These are phyloP conservation scores for Trametes cingulata DNA, from an alignment of 768 basidiomycete species.

Conservation along the genomic window DNA sequence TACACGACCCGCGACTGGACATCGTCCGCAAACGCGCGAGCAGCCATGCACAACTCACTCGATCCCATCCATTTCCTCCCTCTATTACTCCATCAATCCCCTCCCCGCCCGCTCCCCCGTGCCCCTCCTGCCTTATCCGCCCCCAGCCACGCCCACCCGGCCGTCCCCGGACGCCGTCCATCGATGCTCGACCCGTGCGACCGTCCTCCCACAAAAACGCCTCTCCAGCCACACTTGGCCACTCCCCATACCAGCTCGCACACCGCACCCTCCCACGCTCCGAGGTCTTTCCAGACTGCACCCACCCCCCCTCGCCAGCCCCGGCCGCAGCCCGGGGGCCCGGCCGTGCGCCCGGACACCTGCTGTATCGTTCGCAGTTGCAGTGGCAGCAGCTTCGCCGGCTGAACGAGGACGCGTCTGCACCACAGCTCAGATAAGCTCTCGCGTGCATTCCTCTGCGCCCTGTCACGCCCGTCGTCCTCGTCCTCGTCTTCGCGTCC, in stretches of 20 bases:
- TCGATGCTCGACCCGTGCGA: slow-evolving; percentile 1
- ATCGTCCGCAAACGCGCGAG: slow-evolving; percentile 23
- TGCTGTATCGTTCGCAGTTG: too few relatives aligned
- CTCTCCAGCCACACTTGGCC: neutral
- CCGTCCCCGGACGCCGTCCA: neutral
- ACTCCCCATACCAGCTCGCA: neutral
- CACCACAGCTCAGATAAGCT: slow-evolving; percentile 3
- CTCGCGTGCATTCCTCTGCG: neutral
- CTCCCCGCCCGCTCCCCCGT: too few relatives aligned
- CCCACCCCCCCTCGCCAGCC: neutral
- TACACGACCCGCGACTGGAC: too few relatives aligned
- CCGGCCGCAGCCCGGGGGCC: neutral
- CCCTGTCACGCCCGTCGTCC: too few relatives aligned
- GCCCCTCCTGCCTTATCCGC: slow-evolving; percentile 27
- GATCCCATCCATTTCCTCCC: neutral
- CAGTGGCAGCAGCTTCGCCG: neutral
- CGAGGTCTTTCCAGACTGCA: neutral
- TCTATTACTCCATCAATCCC: too few relatives aligned
- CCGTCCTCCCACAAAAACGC: neutral
- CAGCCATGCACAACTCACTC: slow-evolving; percentile 22
- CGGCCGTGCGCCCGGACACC: neutral
- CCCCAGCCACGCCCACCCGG: slow-evolving; percentile 4
- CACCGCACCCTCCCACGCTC: neutral
- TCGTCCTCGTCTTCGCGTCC: neutral
- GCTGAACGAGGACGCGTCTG: neutral